A percentile compares a stretch with the other conserved stretches of the same genome.
Conservation (phyloP, 2,329 filamentous ascomycete genomes). For the Calonectria henricotiae region DNA sequence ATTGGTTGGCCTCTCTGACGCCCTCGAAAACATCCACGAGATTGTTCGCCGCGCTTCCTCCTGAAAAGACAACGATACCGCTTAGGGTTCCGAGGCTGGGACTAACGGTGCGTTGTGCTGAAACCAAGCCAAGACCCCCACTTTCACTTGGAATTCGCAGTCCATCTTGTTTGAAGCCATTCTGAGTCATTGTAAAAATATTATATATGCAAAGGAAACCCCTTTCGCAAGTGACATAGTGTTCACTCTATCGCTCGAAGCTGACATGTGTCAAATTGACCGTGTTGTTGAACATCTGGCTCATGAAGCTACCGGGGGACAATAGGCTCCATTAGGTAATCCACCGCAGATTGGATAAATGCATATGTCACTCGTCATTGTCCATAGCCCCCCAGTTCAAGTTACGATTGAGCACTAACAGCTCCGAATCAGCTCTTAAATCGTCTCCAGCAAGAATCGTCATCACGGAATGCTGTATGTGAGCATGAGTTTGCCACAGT, state of each 20-base stretch:
- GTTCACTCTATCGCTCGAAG: conserved; percentile 3
- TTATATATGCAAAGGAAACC: background rate
- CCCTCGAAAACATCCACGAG: conserved; percentile 91
- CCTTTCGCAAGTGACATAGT: background rate
- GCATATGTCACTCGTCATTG: conserved; percentile 2
- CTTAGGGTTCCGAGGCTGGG: conserved; percentile 42
- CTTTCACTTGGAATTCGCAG: conserved; percentile 48
- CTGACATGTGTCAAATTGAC: conserved; percentile 36
- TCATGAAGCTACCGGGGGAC: conserved; percentile 31
- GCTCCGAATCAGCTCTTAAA: background rate
- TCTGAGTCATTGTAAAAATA: conserved; percentile 43
- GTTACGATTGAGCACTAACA: background rate
- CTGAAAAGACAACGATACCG: conserved; percentile 87
- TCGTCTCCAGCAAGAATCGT: background rate
- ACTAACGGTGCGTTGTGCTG: conserved; percentile 44
- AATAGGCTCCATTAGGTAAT: conserved; percentile 15
- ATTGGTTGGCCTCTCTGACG: conserved; percentile 76
- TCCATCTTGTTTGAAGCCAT: conserved; percentile 41
- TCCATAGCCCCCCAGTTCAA: no score
- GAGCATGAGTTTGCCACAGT: background rate
- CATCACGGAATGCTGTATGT: background rate
- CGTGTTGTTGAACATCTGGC: conserved; percentile 27
- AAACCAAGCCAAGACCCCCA: conserved; percentile 44
- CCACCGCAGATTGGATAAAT: conserved; percentile 15
- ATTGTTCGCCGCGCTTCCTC: conserved; percentile 94